Base-by-base conservation (phyloP, 1,284 basidiomycete genomes). In the Sphaerobolus stellatus region DNA sequence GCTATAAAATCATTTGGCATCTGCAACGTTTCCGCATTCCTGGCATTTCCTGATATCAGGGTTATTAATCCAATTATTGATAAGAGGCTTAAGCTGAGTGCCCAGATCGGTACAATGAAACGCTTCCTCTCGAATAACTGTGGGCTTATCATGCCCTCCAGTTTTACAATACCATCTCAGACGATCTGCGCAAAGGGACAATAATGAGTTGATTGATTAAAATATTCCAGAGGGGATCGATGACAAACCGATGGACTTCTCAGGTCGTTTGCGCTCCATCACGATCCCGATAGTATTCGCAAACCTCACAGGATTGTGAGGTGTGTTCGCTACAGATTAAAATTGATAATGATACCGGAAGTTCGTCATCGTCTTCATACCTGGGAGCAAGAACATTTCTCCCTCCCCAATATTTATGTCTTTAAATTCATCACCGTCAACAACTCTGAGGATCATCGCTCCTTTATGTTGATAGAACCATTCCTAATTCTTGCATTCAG, bases 381-480 rank as follows among this genome's bases (percentile, higher is more conserved):
- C 89, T 46, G 94, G 94, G 20, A 98, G 76, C 62, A 98, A 70
- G 70, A 96, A 98, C 93, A 98, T 97, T 62, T 95, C 93, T 40
- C 95, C 95, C 71, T 99, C 94, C 57, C 86, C 88, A 63, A 98
- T 97, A 25, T 77, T 73, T 34, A 98, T 90, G 67, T 98, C 95
- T 64, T 80, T 78, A 70, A 98, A 95, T 61, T 81, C 77, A n/a
- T 86, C 88, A 18, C 88, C 90, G 54, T 96, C 92, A 9, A 98
- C 88, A 4, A 92, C 86, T 59, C 91, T 85, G 36, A 98, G 77
- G 11, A 92, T 74, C 92, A 98, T 97, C 2, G 81, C 84, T 1
- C 93, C 93, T 69, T 94, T 92, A 75, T 94, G 81, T 69, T 98
- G 94, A 71, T 94, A 96, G 69, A 97, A 97, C 93, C 93, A 97